Conservation (phyloP, 2,329 filamentous ascomycete genomes). For the Alternaria gaisen region DNA sequence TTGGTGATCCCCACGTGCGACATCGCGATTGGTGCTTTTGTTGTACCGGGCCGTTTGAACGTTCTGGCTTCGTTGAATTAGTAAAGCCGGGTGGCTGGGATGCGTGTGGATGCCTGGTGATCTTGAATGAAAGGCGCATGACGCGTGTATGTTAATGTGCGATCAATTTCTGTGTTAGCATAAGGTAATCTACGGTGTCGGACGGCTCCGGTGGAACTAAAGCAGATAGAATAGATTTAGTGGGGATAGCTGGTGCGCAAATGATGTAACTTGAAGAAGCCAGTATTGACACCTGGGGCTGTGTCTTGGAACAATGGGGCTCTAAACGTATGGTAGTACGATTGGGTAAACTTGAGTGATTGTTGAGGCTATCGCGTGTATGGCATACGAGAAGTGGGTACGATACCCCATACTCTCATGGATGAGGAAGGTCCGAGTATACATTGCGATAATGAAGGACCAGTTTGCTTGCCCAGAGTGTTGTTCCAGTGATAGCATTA, state of each 20-base stretch:
- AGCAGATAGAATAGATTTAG: constrained; percentile 13
- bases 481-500: constrained; percentile 23
- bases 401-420: constrained; percentile 13
- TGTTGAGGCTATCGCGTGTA: constrained; percentile 10
- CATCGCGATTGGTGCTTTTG: constrained; percentile 15
- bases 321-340: constrained; percentile 1
- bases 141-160: constrained; percentile 1
- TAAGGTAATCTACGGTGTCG: not conserved
- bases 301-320: constrained; percentile 1
- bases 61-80: constrained; percentile 10
- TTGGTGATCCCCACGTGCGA: constrained; percentile 11
- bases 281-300: not conserved
- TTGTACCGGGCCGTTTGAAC: constrained; percentile 8
- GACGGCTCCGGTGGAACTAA: constrained; percentile 13
- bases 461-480: constrained; percentile 20
- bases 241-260: constrained; percentile 2
- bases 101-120: constrained; percentile 5
- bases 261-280: constrained; percentile 4
- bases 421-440: constrained; percentile 30
- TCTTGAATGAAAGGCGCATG: not conserved
- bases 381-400: constrained; percentile 21
- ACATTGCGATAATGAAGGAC: constrained; percentile 17
- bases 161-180: constrained; percentile 10
- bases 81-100: constrained; percentile 12
- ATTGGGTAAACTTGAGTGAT: constrained; percentile 1